phyloP scores from a whole-genome alignment of 305 asterid genomes.

The Fraxinus albicans region DNA sequence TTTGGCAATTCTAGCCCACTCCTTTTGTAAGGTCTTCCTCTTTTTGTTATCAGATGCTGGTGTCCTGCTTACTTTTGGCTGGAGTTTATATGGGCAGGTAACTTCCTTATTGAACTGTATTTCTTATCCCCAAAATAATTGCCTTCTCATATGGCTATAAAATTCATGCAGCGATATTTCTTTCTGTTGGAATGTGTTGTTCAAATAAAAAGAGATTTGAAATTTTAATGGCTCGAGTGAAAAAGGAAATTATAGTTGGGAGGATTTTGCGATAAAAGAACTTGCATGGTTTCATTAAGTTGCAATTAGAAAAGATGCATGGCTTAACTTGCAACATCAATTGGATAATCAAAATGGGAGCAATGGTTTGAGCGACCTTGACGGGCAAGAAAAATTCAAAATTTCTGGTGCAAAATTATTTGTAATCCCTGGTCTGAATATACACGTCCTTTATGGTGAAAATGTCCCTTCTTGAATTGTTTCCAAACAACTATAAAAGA shows the following conservation, averaged over 20 bases:
- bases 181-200: not conserved
- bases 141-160: not conserved
- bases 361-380: not conserved
- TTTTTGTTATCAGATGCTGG: conserved; percentile 42
- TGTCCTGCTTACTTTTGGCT: conserved; percentile 51
- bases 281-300: not conserved
- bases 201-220: not conserved
- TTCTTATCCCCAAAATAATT: not conserved
- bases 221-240: not conserved
- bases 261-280: not conserved
- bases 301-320: not conserved
- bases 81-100: conserved; percentile 60
- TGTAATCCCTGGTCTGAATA: not conserved
- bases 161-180: not conserved
- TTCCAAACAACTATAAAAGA: not conserved
- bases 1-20: not conserved
- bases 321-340: not conserved
- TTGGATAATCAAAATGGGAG: not conserved
- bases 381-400: not conserved
- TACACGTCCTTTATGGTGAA: not conserved
- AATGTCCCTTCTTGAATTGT: not conserved
- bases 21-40: not conserved
- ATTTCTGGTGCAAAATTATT: not conserved
- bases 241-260: not conserved
- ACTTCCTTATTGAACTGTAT: not conserved